phyloP scores from a whole-genome alignment of 495 filamentous ascomycete species.

The Cladorrhinum samala region DNA sequence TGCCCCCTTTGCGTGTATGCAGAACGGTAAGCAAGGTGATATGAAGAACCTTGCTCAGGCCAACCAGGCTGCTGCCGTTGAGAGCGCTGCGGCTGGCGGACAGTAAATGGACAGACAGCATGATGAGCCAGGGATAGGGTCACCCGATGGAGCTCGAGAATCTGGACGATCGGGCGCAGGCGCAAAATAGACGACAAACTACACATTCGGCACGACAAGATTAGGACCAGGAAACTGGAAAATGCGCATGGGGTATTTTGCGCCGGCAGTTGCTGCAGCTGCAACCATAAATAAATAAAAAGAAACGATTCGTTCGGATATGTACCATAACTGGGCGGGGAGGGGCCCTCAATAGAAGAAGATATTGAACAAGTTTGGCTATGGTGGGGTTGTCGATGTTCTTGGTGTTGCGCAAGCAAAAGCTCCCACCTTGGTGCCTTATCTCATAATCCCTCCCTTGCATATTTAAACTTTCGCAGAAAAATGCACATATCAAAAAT shows the following conservation, averaged over 20 bases:
- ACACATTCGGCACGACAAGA: not conserved
- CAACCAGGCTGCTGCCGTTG: constrained; percentile 58
- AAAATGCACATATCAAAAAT: no score
- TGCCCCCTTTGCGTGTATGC: constrained; percentile 22
- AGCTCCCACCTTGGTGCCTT: not conserved
- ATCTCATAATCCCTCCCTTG: no score
- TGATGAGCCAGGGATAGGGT: not conserved
- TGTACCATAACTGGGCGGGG: constrained; percentile 24
- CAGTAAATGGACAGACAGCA: constrained; percentile 2
- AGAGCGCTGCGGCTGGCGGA: constrained; percentile 30
- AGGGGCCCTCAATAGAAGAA: constrained; percentile 26
- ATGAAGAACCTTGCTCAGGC: constrained; percentile 64
- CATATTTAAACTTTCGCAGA: no score
- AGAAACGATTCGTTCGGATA: not conserved
- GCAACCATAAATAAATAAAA: not conserved
- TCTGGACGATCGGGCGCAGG: not conserved
- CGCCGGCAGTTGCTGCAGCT: not conserved
- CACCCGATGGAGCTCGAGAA: not conserved
- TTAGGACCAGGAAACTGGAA: not conserved
- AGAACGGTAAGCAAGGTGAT: constrained; percentile 98
- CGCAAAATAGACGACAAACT: not conserved
- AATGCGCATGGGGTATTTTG: not conserved
- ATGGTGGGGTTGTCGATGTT: not conserved
- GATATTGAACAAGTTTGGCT: not conserved
- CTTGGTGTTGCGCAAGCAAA: not conserved